Conservation (phyloP, 139 green algal species). For the Haematococcus sp. region DNA sequence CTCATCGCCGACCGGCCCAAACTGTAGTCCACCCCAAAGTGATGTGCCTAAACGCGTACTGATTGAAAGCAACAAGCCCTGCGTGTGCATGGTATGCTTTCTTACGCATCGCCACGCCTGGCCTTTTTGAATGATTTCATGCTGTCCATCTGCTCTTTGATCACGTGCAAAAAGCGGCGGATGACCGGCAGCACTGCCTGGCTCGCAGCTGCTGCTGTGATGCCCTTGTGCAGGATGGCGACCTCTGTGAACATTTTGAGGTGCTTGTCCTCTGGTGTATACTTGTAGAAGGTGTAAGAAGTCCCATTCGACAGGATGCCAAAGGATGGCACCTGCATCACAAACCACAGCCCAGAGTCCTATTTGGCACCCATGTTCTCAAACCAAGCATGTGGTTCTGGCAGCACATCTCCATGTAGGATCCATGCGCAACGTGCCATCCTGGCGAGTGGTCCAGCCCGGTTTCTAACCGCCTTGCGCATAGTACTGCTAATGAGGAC, state of each 20-base stretch:
- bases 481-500: no score
- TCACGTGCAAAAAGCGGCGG: conserved; percentile 1
- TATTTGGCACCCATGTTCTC: no score
- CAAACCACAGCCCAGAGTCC: not conserved
- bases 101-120: no score
- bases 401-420: not conserved
- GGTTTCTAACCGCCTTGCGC: no score
- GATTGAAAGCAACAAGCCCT: no score
- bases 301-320: conserved; percentile 26
- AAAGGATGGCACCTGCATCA: conserved; percentile 24
- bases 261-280: conserved; percentile 8
- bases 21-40: no score
- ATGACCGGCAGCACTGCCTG: conserved; percentile 7
- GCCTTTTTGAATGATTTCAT: conserved; percentile 3
- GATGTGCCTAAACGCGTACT: no score
- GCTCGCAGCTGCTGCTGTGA: not conserved
- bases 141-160: conserved; percentile 10
- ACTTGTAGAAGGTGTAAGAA: conserved; percentile 29
- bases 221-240: not conserved
- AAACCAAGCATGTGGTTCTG: no score
- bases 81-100: no score
- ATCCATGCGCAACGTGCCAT: not conserved
- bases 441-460: no score
- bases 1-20: no score
- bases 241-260: not conserved